Conservation (phyloP, 495 filamentous ascomycete species). For the Daldinia concentrica region DNA sequence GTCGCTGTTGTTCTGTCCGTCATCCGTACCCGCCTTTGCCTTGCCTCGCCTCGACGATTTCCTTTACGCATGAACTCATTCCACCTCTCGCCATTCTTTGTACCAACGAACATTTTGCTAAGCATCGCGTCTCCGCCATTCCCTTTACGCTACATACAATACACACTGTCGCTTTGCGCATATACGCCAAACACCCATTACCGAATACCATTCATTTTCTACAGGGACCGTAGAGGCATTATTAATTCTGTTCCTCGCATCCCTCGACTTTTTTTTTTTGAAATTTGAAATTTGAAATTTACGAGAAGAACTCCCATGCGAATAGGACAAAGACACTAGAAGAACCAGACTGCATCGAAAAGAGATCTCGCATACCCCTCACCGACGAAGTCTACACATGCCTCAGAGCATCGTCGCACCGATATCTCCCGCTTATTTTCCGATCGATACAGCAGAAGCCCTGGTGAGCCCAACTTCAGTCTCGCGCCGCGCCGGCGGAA, state of each 20-base stretch:
- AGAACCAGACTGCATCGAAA: slow-evolving; percentile 19
- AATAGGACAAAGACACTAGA: slow-evolving; percentile 25
- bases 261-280: slow-evolving; percentile 22
- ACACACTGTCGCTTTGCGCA: slow-evolving; percentile 22
- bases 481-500: slow-evolving; percentile 49
- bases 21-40: slow-evolving; percentile 42
- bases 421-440: slow-evolving; percentile 15
- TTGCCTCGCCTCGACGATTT: slow-evolving; percentile 44
- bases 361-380: background rate
- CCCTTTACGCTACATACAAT: slow-evolving; percentile 22
- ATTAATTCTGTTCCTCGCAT: slow-evolving; percentile 24
- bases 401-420: slow-evolving; percentile 36
- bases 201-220: slow-evolving; percentile 28
- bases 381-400: slow-evolving; percentile 27
- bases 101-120: slow-evolving; percentile 27
- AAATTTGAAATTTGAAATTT: too few relatives aligned
- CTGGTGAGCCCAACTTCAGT: slow-evolving; percentile 41
- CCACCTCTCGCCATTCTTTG: slow-evolving; percentile 44
- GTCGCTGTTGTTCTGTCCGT: slow-evolving; percentile 39
- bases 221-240: slow-evolving; percentile 19
- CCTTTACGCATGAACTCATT: slow-evolving; percentile 40
- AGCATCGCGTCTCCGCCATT: slow-evolving; percentile 36
- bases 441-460: slow-evolving; percentile 23
- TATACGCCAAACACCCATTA: slow-evolving; percentile 5
- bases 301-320: slow-evolving; percentile 19